A percentile compares a stretch with the other conserved stretches of the same genome.
These are phyloP conservation scores for Saccharomycopsis phalli DNA, from an alignment of 1,139 yeast species.

Conservation along the genomic window DNA sequence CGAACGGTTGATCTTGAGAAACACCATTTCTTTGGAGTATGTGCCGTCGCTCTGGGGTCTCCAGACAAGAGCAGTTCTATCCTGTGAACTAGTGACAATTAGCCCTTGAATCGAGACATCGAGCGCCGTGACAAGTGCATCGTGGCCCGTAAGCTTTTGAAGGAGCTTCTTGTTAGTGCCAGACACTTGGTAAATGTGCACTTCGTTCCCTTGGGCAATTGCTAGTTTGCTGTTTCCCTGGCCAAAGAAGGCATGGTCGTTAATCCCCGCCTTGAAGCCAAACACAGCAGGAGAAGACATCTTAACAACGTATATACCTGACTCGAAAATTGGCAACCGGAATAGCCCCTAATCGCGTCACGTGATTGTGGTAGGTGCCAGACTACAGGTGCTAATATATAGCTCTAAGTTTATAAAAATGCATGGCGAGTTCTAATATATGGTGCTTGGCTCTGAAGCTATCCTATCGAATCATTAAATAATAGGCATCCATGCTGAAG, in stretches of 20 bases:
- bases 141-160: slow-evolving; percentile 72
- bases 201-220: slow-evolving; percentile 67
- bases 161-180: slow-evolving; percentile 38
- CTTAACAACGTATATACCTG: too few species aligned
- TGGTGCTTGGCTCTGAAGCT: too few species aligned
- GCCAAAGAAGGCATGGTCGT: slow-evolving; percentile 80
- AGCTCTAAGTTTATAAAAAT: too few species aligned
- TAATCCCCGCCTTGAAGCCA: slow-evolving; percentile 75
- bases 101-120: slow-evolving; percentile 86
- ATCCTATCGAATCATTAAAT: too few species aligned
- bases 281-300: slow-evolving; percentile 27
- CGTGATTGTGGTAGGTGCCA: background rate
- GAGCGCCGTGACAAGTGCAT: slow-evolving; percentile 89
- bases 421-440: too few species aligned
- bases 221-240: slow-evolving; percentile 59
- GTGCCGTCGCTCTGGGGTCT: slow-evolving; percentile 55
- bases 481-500: too few species aligned
- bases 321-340: background rate
- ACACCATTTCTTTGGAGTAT: slow-evolving; percentile 83
- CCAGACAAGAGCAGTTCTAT: slow-evolving; percentile 97
- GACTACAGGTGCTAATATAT: background rate
- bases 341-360: background rate
- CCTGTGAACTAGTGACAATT: slow-evolving; percentile 96
- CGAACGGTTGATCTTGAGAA: slow-evolving; percentile 86
- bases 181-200: slow-evolving; percentile 62